Percentiles rank a stretch among this genome's conserved stretches.
phyloP scores from a whole-genome alignment of 2,329 filamentous ascomycete species.

The Talaromyces sp. region DNA sequence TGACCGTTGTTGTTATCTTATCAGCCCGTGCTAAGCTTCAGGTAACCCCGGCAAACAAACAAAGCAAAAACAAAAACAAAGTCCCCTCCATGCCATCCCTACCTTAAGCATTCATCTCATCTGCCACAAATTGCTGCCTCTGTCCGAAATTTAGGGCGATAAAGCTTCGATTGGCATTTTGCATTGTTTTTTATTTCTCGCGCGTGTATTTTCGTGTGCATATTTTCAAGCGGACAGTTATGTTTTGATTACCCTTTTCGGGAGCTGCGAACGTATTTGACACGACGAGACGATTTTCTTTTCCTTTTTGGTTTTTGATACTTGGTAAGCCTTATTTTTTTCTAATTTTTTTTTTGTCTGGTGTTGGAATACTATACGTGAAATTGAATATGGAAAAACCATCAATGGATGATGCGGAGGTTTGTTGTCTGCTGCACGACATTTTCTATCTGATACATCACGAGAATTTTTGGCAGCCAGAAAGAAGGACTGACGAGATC shows the following conservation, averaged over 20 bases:
- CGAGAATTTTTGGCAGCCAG: neutral
- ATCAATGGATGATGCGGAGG: slow-evolving; percentile 7
- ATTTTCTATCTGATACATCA: slow-evolving; percentile 1
- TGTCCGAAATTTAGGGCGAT: neutral
- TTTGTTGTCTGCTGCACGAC: slow-evolving; percentile 8
- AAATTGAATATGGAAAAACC: neutral
- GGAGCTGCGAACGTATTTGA: neutral
- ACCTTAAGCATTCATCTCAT: neutral
- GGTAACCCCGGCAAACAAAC: neutral
- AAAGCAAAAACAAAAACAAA: neutral
- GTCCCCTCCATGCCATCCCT: neutral
- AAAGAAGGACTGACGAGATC: slow-evolving; percentile 1
- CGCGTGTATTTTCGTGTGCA: neutral
- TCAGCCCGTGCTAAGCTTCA: neutral
- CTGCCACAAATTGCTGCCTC: neutral
- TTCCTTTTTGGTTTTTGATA: neutral
- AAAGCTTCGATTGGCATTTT: neutral
- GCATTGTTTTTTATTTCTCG: neutral
- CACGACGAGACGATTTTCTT: neutral
- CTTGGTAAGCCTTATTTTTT: neutral
- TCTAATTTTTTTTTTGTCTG: neutral
- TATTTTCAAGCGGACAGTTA: neutral
- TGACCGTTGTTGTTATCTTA: neutral
- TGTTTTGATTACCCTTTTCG: slow-evolving; percentile 3
- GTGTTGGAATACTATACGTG: neutral